Conservation (phyloP, 352 stramenopile species). For the Pythium dissimile region DNA sequence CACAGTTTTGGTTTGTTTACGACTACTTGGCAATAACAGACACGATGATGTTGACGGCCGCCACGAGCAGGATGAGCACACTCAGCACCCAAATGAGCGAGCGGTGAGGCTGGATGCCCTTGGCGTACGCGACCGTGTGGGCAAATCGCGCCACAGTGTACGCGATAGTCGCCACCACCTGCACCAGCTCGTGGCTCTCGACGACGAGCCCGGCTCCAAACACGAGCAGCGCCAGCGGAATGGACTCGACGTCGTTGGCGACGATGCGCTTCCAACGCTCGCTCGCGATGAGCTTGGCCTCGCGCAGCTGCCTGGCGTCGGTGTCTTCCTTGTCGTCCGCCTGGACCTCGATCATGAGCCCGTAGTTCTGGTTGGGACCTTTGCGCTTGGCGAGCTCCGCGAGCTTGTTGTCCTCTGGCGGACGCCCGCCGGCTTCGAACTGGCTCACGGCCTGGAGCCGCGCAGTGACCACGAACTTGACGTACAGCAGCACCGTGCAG, state of each 20-base stretch:
- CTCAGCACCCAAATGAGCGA: conserved; percentile 16
- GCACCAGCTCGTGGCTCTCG: conserved; percentile 27
- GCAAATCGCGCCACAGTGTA: conserved; percentile 39
- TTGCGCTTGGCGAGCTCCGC: conserved; percentile 29
- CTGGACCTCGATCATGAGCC: conserved; percentile 20
- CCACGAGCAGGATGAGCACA: conserved; percentile 13
- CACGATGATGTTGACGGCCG: conserved; percentile 16
- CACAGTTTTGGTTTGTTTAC: conserved; percentile 6
- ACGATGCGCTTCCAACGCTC: conserved; percentile 58
- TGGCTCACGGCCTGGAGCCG: conserved; percentile 42
- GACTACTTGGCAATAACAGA: conserved; percentile 19
- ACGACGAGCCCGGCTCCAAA: conserved; percentile 38
- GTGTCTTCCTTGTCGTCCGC: conserved; percentile 33
- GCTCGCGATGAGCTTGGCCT: conserved; percentile 19
- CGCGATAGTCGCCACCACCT: conserved; percentile 29
- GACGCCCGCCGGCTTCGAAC: conserved; percentile 40
- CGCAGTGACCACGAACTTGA: conserved; percentile 53
- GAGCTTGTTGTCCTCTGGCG: conserved; percentile 42
- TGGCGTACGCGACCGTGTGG: conserved; percentile 44
- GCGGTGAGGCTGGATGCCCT: conserved; percentile 26
- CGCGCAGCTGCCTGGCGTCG: conserved; percentile 12
- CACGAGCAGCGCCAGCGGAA: conserved; percentile 46
- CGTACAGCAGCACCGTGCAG: conserved; percentile 46
- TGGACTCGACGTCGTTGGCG: conserved; percentile 57
- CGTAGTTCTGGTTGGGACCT: conserved; percentile 29